Conservation (phyloP, 768 basidiomycete species). For the Boletus vermiculosoides region DNA sequence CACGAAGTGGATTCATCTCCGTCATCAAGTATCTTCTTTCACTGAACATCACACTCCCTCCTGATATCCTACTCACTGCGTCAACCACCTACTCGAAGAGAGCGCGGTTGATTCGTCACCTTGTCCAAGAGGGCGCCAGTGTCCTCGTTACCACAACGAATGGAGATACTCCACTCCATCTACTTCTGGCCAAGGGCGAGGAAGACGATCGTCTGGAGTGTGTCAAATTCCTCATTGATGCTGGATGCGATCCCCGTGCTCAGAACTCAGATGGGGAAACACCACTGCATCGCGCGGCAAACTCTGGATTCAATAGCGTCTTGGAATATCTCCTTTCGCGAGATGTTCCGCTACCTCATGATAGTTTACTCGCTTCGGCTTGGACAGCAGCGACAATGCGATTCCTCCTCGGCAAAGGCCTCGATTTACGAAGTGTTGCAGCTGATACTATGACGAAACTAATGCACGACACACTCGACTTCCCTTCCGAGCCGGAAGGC, state of each 20-base stretch:
- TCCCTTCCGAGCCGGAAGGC: fast-evolving
- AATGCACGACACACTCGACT: neutral
- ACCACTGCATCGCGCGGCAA: neutral
- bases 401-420: neutral
- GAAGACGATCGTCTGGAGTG: neutral
- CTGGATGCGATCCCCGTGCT: neutral
- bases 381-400: neutral
- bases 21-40: neutral
- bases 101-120: neutral
- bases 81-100: neutral
- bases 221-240: neutral
- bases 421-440: neutral
- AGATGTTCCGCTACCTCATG: neutral
- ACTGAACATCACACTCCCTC: neutral
- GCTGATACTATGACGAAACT: neutral
- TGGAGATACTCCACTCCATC: neutral
- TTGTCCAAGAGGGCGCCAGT: neutral
- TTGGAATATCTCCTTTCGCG: neutral
- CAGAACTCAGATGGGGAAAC: neutral
- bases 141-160: neutral
- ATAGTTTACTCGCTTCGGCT: neutral
- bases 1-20: neutral
- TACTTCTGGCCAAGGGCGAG: neutral
- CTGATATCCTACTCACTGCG: neutral
- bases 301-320: neutral